Evolutionary conservation across 1,284 basidiomycete genomes (phyloP).

Genomic region (Ustilago bromivora): DNA sequence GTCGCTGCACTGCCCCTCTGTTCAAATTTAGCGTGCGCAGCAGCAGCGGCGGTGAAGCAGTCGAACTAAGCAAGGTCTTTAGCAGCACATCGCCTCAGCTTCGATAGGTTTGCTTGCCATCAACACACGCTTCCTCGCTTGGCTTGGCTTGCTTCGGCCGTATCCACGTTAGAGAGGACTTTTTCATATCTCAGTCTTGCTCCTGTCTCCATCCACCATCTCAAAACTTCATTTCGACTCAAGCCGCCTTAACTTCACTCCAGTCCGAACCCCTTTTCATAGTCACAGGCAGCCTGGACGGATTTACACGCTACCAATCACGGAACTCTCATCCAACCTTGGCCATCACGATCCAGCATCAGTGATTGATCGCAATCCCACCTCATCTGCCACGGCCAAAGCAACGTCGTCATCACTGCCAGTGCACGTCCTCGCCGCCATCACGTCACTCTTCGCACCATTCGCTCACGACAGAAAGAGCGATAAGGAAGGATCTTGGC

Average conservation of each 20-base stretch:
- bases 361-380: neutral
- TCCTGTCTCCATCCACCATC: slow-evolving; percentile 9
- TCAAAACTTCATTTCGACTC: slow-evolving; percentile 6
- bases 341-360: neutral
- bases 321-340: neutral
- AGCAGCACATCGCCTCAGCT: neutral
- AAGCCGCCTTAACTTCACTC: neutral
- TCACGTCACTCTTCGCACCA: neutral
- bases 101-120: neutral
- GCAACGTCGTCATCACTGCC: neutral
- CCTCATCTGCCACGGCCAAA: neutral
- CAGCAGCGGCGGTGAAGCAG: neutral
- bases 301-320: neutral
- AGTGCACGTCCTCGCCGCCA: neutral
- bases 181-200: slow-evolving; percentile 4
- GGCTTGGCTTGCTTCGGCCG: slow-evolving; percentile 1
- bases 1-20: neutral
- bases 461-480: neutral
- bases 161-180: neutral
- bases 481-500: neutral
- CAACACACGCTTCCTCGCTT: neutral
- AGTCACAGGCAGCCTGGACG: neutral
- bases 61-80: neutral
- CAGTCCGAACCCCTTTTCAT: neutral
- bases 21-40: neutral